Evolutionary conservation across 495 filamentous ascomycete genomes (phyloP), one percentile per base, ranked within the genome.

Genomic region (Darksidea phi): DNA sequence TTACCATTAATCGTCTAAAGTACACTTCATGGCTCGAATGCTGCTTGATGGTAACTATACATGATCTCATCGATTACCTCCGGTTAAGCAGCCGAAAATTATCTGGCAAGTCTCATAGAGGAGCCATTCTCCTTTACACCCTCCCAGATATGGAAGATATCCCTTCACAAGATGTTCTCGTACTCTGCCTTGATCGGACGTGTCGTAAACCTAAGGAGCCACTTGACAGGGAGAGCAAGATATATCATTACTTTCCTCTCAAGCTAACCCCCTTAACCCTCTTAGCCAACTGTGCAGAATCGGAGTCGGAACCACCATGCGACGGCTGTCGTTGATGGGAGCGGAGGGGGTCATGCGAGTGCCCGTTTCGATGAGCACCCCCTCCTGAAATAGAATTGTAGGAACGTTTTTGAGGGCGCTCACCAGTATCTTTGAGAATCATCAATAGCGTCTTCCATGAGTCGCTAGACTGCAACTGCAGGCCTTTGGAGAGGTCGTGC

Each of bases 221-320:
- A 15, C 41, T 43, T 20, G 6, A 43, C 13, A 20, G 41, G 41
- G 15, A 43, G 15, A 3, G 41, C 13, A 32, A 3, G 28, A 32
- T 32, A 32, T 4, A 32, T 32, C 3, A 10, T 32, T 54, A 54
- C 26, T 48, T 47, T 21, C 53, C 60, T 42, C 47, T 91, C 84
- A 97, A 81, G 84, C 90, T 96, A 91, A 95, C 85, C 83, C 89
- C 88, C 87, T 92, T 91, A 81, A 97, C 88, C 82, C 90, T 87
- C 86, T 97, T 97, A 96, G 92, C 86, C 90, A 96, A 88, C 71
- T 86, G 86, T 82, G 89, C 88, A 34, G 70, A 37, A 63, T 61
- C 54, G 34, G 61, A 53, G 37, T 54, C 55, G 32, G 28, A 78
- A 60, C 71, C 74, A 60, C 42, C 23, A 18, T 60, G 57, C 20